Base-by-base conservation (phyloP, 345 rosid genomes). In the Ceriops zippeliana region DNA sequence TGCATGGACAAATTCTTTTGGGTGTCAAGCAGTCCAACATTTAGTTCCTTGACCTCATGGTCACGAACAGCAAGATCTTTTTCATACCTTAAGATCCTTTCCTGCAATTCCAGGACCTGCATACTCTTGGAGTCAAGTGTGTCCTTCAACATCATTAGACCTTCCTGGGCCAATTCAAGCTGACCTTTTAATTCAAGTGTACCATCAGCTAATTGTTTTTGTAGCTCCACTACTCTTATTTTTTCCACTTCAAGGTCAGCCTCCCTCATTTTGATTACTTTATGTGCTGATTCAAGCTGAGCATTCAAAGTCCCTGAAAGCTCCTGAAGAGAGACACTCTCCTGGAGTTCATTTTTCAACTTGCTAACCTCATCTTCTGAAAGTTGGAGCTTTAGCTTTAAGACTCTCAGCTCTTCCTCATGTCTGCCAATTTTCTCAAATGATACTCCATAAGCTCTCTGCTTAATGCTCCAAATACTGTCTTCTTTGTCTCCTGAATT, bases 51-150 rank as follows among this genome's bases (percentile, higher is more conserved):
- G 68, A 89, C 67, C 78, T 95, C 97, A 20, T 75, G 70, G 82
- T 89, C 97, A 65, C 87, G 84, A 71, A 84, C 90, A 13, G 87
- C 83, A 73, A 91, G 76, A 74, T 89, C 90, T 31, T 68, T 81
- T 75, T 87, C 82, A 61, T 85, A 77, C 81, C 77, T 75, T 17
- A 72, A 38, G 35, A 82, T 72, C 58, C 85, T 87, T 73, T 86
- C 93, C 61, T 81, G 87, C 73, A 95, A 74, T 78, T 84, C 90
- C 49, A 76, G 30, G 4, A 81, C 86, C 73, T 84, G 87, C 67
- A 66, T 83, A 78, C 73, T 89, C 80, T 89, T 86, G 0, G 76
- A 59, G 47, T 78, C 81, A 59, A 81, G 80, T 80, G 83, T 88
- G 72, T 85, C 69, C 74, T 75, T 84, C 79, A 85, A 80, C 1